Conservation (phyloP, 2,329 filamentous ascomycete genomes). For the Cladophialophora chaetospira region DNA sequence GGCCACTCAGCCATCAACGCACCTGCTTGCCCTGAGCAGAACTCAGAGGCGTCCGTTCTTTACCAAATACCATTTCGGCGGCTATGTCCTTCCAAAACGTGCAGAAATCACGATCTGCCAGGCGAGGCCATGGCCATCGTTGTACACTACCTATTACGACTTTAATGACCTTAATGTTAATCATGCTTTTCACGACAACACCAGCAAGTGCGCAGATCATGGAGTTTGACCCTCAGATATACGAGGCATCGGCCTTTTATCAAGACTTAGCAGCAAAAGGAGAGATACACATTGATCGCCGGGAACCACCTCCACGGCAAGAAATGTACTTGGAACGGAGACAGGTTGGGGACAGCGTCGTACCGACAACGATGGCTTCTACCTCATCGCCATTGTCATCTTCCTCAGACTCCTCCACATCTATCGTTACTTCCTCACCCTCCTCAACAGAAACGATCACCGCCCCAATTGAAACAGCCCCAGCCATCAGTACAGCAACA, state of each 20-base stretch:
- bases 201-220: constrained; percentile 13
- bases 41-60: constrained; percentile 11
- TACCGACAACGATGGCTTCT: constrained; percentile 11
- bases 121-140: too few relatives aligned
- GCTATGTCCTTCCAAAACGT: constrained; percentile 3
- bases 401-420: constrained; percentile 10
- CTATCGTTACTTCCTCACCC: too few relatives aligned
- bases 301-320: constrained; percentile 13
- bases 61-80: neutral
- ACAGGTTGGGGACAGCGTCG: constrained; percentile 14
- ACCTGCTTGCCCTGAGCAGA: neutral
- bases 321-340: constrained; percentile 18
- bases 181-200: constrained; percentile 19
- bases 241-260: constrained; percentile 22
- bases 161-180: constrained; percentile 24
- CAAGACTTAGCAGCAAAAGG: constrained; percentile 20
- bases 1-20: neutral
- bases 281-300: constrained; percentile 31
- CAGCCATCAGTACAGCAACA: constrained; percentile 24
- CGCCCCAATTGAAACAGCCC: neutral
- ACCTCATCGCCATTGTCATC: neutral
- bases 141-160: neutral
- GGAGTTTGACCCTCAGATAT: constrained; percentile 10
- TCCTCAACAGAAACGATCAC: neutral
- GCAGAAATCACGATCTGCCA: constrained; percentile 35